Evolutionary conservation across 306 rosid genomes (phyloP), one percentile per base, ranked within the genome.

Genomic region (Cucurbita maxima): DNA sequence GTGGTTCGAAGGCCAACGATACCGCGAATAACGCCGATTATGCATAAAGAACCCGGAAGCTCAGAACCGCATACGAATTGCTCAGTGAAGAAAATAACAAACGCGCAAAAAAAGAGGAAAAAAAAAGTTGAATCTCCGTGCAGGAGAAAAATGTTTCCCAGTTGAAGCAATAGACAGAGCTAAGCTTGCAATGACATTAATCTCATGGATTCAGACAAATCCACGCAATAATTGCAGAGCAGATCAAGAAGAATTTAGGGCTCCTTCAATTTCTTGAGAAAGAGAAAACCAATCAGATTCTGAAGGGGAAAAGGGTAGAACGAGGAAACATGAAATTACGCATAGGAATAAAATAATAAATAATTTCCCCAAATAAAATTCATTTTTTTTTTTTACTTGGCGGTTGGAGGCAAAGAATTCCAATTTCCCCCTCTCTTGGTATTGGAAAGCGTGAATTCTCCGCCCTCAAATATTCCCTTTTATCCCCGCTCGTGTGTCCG

Each of bases 321-420:
- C 55, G 56, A 34, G 54, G 38, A 13, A 62, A 67, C 68, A 52
- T 64, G 61, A 75, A 72, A 70, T 13, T 8, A 25, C 13, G 7
- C 45, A 56, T 74, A 13, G 9, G n/a, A 59, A 62, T 66, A 51
- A 45, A 76, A 8, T 64, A 70, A 30, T 73, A 44, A 59, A 13
- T 78, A 22, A 50, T 48, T 50, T 0, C 36, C 54, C 6, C 6
- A 69, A 19, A 69, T 20, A 43, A 15, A 30, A 11, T 1, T 2
- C 3, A 30, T 10, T 22, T 48, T 44, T 30, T 34, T 48, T 43
- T 38, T 40, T n/a, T 55, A 20, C 16, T 62, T 71, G n/a, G 62
- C 62, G 77, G 86, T 76, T 37, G 82, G 87, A 84, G 86, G 91
- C 69, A 87, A 92, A 80, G 96, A 85, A 87, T 88, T 87, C 82